These are phyloP conservation scores for Phaeodactylum tricornutum DNA, from an alignment of 108 stramenopile genomes.

Conservation along the genomic window DNA sequence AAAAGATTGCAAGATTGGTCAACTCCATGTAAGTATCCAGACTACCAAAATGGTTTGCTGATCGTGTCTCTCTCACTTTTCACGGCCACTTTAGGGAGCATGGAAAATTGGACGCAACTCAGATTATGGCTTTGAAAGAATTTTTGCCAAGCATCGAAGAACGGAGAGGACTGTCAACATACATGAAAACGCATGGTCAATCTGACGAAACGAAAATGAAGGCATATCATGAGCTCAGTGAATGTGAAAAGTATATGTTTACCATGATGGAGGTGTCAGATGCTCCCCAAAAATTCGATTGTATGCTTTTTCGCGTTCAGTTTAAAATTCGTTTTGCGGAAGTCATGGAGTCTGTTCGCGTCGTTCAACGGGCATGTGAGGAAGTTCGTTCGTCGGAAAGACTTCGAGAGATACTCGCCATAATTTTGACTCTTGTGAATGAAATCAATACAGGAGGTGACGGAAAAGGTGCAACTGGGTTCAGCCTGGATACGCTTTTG, in stretches of 20 bases:
- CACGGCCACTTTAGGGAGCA: constrained; percentile 32
- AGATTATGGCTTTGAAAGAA: constrained; percentile 66
- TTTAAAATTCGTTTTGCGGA: constrained; percentile 69
- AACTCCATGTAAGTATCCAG: constrained; percentile 57
- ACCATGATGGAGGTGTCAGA: constrained; percentile 60
- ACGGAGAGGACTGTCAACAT: constrained; percentile 30
- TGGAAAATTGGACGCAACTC: constrained; percentile 59
- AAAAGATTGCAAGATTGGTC: constrained; percentile 54
- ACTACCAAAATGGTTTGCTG: background rate
- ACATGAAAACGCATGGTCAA: constrained; percentile 44
- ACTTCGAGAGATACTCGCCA: constrained; percentile 79
- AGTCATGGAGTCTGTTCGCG: constrained; percentile 37
- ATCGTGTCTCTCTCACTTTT: background rate
- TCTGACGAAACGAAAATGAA: constrained; percentile 27
- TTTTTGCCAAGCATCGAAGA: constrained; percentile 74
- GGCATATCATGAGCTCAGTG: constrained; percentile 50
- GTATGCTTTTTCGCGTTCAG: constrained; percentile 71
- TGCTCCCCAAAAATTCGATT: constrained; percentile 59
- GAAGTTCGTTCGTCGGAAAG: constrained; percentile 58
- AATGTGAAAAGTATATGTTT: constrained; percentile 77
- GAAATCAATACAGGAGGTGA: constrained; percentile 86
- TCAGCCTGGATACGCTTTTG: constrained; percentile 88
- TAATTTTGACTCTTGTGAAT: constrained; percentile 87
- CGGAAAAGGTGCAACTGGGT: constrained; percentile 74
- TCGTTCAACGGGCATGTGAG: constrained; percentile 70